These are phyloP conservation scores for Peronosclerospora sorghi DNA, from an alignment of 352 stramenopile genomes.

Conservation along the genomic window DNA sequence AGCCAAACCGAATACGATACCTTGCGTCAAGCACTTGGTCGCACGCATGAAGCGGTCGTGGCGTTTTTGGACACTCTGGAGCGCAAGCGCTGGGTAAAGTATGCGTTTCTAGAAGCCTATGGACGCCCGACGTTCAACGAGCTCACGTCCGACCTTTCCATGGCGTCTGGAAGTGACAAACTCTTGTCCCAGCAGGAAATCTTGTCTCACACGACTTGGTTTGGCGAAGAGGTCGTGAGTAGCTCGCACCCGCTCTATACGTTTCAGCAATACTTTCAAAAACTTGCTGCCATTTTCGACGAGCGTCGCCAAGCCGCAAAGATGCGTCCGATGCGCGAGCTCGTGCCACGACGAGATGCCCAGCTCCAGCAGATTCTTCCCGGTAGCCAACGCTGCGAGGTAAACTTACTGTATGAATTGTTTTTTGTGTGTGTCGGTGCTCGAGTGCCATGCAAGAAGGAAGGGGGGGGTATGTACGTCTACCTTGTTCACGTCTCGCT, in stretches of 20 bases:
- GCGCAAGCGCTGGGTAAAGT: constrained; percentile 62
- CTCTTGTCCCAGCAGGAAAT: constrained; percentile 30
- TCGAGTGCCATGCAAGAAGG: too few species aligned
- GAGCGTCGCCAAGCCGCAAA: constrained; percentile 45
- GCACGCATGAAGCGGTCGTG: constrained; percentile 41
- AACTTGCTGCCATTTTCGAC: constrained; percentile 62
- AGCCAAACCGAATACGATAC: constrained; percentile 62
- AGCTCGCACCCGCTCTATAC: constrained; percentile 53
- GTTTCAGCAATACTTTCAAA: constrained; percentile 68
- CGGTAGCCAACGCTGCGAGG: constrained; percentile 67
- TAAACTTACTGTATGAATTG: constrained; percentile 17
- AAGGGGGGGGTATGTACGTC: too few species aligned
- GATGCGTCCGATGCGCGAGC: constrained; percentile 37
- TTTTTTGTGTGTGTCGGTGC: not conserved
- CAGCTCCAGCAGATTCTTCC: constrained; percentile 63
- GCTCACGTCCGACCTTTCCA: constrained; percentile 51
- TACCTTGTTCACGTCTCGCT: too few species aligned
- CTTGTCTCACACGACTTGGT: constrained; percentile 39
- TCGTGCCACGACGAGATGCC: constrained; percentile 47
- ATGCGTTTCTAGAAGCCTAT: constrained; percentile 56
- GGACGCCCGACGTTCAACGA: constrained; percentile 64
- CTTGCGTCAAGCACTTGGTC: constrained; percentile 35
- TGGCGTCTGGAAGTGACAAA: constrained; percentile 29
- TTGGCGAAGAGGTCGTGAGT: constrained; percentile 41
- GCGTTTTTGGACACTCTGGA: constrained; percentile 47